These are phyloP conservation scores for Emmonsiellopsis sp. DNA, from an alignment of 2,329 filamentous ascomycete genomes.

Conservation along the genomic window DNA sequence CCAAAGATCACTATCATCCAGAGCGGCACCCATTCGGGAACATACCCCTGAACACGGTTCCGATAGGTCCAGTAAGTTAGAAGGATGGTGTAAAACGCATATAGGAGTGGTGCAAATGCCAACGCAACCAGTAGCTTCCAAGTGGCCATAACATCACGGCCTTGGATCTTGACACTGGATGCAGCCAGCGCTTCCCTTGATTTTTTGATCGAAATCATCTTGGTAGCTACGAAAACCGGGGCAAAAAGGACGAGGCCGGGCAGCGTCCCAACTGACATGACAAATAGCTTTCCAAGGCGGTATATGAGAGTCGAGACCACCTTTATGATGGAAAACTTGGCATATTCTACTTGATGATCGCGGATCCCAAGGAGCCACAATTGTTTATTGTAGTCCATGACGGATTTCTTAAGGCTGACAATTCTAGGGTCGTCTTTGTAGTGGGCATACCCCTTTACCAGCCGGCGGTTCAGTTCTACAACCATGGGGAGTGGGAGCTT, in stretches of 20 bases:
- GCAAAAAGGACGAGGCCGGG: conserved; percentile 82
- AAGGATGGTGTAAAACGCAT: conserved; percentile 67
- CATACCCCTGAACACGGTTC: conserved; percentile 72
- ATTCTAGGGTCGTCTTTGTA: conserved; percentile 89
- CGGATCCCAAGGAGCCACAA: conserved; percentile 77
- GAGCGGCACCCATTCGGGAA: conserved; percentile 70
- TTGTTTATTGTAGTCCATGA: conserved; percentile 78
- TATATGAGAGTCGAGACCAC: conserved; percentile 72
- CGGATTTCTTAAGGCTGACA: conserved; percentile 60
- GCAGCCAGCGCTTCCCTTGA: conserved; percentile 74
- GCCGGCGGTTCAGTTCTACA: conserved; percentile 83
- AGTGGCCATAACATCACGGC: conserved; percentile 81
- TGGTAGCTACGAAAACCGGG: conserved; percentile 76
- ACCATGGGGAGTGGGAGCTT: conserved; percentile 87
- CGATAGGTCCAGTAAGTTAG: conserved; percentile 69
- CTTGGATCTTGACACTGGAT: conserved; percentile 80
- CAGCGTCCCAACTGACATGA: conserved; percentile 71
- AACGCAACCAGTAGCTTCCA: conserved; percentile 90
- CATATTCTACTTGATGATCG: conserved; percentile 91
- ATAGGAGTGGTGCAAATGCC: conserved; percentile 70
- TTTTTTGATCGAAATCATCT: conserved; percentile 71
- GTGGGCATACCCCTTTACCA: conserved; percentile 82
- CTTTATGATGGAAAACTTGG: conserved; percentile 66
- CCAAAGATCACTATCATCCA: conserved; percentile 67
- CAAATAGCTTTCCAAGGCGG: conserved; percentile 63